phyloP scores from a whole-genome alignment of 2,329 filamentous ascomycete genomes.

The Corniculantispora saksenae region DNA sequence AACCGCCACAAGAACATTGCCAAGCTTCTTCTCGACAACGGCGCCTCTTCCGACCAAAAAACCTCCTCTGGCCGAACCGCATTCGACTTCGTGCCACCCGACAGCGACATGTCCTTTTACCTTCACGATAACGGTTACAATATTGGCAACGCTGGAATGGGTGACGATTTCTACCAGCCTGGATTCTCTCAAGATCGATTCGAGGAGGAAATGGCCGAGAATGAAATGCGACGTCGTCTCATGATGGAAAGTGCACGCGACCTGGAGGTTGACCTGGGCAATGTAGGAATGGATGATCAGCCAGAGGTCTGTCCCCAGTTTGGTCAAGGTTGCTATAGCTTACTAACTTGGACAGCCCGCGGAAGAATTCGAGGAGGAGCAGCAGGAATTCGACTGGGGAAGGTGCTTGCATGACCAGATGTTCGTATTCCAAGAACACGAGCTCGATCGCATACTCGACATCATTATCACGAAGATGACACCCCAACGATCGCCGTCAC shows the following conservation, averaged over 20 bases:
- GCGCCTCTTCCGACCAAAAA: conserved; percentile 92
- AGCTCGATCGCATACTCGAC: conserved; percentile 87
- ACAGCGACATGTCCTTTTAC: conserved; percentile 96
- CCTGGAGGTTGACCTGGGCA: conserved; percentile 92
- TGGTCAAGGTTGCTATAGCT: conserved; percentile 10
- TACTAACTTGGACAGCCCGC: conserved; percentile 50
- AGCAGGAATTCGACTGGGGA: conserved; percentile 94
- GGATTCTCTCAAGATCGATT: conserved; percentile 92
- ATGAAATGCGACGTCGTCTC: conserved; percentile 90
- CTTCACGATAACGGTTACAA: conserved; percentile 91
- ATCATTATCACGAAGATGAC: conserved; percentile 99
- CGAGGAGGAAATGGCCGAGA: conserved; percentile 96
- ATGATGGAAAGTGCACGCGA: conserved; percentile 99
- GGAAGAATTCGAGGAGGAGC: conserved; percentile 84
- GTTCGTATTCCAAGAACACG: conserved; percentile 98
- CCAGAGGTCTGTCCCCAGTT: conserved; percentile 66
- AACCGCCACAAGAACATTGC: conserved; percentile 96
- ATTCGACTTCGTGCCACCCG: conserved; percentile 91
- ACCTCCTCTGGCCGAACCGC: conserved; percentile 92
- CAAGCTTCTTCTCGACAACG: conserved; percentile 87
- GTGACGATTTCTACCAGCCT: conserved; percentile 90
- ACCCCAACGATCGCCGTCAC: conserved; percentile 89
- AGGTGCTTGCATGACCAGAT: conserved; percentile 95
- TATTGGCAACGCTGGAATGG: conserved; percentile 76
- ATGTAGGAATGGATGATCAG: conserved; percentile 92